Evolutionary conservation across 139 green algal genomes (phyloP).

Genomic region (Tetraselmis chui): DNA sequence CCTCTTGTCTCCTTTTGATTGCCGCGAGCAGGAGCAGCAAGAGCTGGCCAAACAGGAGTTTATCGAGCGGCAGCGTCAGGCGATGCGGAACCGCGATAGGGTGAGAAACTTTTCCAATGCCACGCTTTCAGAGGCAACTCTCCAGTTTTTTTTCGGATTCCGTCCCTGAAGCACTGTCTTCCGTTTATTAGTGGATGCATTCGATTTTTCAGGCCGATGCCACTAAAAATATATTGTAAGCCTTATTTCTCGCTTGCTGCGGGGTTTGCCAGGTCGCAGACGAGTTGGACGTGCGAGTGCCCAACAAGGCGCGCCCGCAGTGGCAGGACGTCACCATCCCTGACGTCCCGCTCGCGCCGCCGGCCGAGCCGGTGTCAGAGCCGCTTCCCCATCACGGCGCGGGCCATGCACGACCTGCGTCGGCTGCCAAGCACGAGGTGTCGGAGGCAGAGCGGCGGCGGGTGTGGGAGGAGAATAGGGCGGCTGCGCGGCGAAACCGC

Average conservation of each 20-base stretch:
- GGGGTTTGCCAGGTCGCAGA: background rate
- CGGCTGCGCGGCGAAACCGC: slow-evolving; percentile 25
- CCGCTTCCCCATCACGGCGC: too few species aligned
- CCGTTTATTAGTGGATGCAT: too few species aligned
- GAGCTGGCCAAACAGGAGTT: background rate
- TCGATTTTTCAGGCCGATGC: too few species aligned
- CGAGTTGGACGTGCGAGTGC: background rate
- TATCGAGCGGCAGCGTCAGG: slow-evolving; percentile 23
- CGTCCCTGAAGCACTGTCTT: too few species aligned
- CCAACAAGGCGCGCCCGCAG: background rate
- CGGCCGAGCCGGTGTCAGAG: background rate
- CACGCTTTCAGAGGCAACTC: too few species aligned
- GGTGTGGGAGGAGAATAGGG: slow-evolving; percentile 43
- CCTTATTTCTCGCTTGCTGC: too few species aligned
- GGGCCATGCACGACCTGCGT: background rate
- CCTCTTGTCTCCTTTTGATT: too few species aligned
- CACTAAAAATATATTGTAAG: too few species aligned
- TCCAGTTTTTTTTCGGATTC: too few species aligned
- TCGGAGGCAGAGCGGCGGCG: slow-evolving; percentile 23
- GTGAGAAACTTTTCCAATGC: too few species aligned
- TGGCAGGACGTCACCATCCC: background rate
- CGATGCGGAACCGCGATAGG: slow-evolving; percentile 12
- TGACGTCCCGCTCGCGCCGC: background rate
- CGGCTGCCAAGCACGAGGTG: background rate
- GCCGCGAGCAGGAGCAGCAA: background rate